Evolutionary conservation across 441 rosid genomes (phyloP).

Genomic region (Jatropha podagrica): DNA sequence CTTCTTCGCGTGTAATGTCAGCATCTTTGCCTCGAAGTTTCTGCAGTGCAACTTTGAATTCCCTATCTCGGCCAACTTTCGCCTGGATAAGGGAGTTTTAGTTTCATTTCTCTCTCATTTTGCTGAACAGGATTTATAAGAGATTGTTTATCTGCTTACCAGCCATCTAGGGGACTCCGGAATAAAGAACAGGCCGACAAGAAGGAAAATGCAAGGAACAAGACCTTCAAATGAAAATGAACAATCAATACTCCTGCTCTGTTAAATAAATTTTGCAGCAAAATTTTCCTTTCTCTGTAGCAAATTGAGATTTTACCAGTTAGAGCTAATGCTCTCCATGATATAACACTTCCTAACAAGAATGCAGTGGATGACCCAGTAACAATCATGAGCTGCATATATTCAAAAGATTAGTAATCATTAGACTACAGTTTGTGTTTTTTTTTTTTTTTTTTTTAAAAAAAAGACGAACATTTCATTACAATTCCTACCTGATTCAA

Average conservation of each 20-base stretch:
- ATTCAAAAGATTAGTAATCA: background rate
- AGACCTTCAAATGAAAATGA: conserved; percentile 49
- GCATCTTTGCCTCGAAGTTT: conserved; percentile 66
- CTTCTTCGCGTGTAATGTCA: conserved; percentile 66
- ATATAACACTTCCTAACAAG: conserved; percentile 58
- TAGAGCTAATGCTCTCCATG: conserved; percentile 86
- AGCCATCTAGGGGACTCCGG: conserved; percentile 98
- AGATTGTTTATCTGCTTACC: conserved; percentile 39
- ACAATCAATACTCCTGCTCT: conserved; percentile 15
- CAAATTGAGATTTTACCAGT: conserved; percentile 43
- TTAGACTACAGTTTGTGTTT: background rate
- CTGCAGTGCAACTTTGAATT: conserved; percentile 57
- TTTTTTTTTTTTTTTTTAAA: no score
- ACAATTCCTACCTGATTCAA: conserved; percentile 51
- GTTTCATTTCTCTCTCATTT: background rate
- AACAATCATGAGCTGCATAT: conserved; percentile 69
- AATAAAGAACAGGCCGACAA: conserved; percentile 64
- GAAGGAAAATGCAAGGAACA: conserved; percentile 67
- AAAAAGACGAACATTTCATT: background rate
- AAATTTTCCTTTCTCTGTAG: background rate
- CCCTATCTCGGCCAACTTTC: conserved; percentile 59
- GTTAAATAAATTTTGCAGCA: background rate
- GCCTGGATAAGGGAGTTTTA: conserved; percentile 43
- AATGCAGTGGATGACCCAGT: conserved; percentile 63
- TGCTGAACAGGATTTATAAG: background rate